These are phyloP conservation scores for Cryoendolithus antarcticus DNA, from an alignment of 2,329 filamentous ascomycete genomes.

Conservation along the genomic window DNA sequence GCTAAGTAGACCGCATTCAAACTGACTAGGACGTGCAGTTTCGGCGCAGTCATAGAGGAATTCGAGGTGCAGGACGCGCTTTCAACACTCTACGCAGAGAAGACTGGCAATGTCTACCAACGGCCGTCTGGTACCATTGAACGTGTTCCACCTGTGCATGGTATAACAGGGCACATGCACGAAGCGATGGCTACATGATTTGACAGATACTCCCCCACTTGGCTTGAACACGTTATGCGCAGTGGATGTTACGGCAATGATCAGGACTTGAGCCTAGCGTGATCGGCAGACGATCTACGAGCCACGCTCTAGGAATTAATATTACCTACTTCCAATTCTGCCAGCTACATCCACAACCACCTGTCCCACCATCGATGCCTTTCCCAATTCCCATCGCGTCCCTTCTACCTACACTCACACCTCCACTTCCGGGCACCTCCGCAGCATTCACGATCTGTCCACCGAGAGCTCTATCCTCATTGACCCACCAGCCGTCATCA, in stretches of 20 bases:
- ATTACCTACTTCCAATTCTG: constrained; percentile 34
- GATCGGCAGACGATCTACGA: too few relatives aligned
- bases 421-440: not conserved
- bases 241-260: not conserved
- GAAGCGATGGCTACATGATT: too few relatives aligned
- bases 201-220: not conserved
- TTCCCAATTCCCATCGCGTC: not conserved
- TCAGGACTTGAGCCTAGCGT: too few relatives aligned
- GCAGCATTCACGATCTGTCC: not conserved
- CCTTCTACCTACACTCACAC: constrained; percentile 3
- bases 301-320: too few relatives aligned
- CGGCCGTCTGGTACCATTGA: too few relatives aligned
- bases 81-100: constrained; percentile 54
- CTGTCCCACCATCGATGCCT: constrained; percentile 47
- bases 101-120: constrained; percentile 19
- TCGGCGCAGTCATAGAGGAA: constrained; percentile 58
- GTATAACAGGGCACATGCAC: too few relatives aligned
- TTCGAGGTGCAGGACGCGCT: constrained; percentile 69
- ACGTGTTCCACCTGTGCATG: too few relatives aligned
- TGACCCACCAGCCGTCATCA: not conserved
- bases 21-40: constrained; percentile 28
- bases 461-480: constrained; percentile 16
- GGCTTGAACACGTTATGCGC: not conserved
- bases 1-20: too few relatives aligned
- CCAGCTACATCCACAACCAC: constrained; percentile 50